Conservation (phyloP, 2,329 filamentous ascomycete species). For the Corniculantispora saksenae region DNA sequence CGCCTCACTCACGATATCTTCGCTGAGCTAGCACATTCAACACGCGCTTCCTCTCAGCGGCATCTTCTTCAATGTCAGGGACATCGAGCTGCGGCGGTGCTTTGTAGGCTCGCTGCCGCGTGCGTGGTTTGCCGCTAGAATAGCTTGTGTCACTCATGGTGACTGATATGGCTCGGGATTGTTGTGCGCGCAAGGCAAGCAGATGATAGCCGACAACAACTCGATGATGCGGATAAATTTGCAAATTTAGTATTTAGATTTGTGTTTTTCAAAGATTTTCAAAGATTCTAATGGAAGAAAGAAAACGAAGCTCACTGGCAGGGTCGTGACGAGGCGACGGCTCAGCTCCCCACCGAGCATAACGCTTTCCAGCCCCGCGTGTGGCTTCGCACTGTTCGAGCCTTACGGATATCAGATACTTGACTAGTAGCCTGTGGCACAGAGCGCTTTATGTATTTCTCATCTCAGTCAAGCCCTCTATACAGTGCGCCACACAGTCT, state of each 20-base stretch:
- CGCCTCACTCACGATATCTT: conserved; percentile 45
- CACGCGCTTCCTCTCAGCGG: conserved; percentile 53
- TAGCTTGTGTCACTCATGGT: conserved; percentile 2
- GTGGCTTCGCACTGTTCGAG: conserved; percentile 9
- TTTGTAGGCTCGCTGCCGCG: conserved; percentile 44
- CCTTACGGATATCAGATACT: conserved; percentile 31
- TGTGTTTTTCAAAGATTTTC: not conserved
- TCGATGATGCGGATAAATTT: not conserved
- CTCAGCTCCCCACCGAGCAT: conserved; percentile 29
- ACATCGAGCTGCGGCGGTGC: conserved; percentile 42
- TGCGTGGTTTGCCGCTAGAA: conserved; percentile 29
- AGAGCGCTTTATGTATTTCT: not conserved
- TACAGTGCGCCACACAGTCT: not conserved
- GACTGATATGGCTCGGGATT: conserved; percentile 10
- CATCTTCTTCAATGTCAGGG: conserved; percentile 51
- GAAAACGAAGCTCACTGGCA: not conserved
- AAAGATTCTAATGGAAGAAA: not conserved
- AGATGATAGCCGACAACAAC: no score
- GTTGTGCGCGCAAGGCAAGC: conserved; percentile 15
- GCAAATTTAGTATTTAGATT: not conserved
- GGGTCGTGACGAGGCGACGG: not conserved
- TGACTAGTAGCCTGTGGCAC: not conserved
- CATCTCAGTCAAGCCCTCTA: not conserved
- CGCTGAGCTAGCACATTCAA: conserved; percentile 57
- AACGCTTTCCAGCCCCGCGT: conserved; percentile 29